phyloP scores from a whole-genome alignment of 1,284 basidiomycete genomes.

The Ganoderma leucocontextum region DNA sequence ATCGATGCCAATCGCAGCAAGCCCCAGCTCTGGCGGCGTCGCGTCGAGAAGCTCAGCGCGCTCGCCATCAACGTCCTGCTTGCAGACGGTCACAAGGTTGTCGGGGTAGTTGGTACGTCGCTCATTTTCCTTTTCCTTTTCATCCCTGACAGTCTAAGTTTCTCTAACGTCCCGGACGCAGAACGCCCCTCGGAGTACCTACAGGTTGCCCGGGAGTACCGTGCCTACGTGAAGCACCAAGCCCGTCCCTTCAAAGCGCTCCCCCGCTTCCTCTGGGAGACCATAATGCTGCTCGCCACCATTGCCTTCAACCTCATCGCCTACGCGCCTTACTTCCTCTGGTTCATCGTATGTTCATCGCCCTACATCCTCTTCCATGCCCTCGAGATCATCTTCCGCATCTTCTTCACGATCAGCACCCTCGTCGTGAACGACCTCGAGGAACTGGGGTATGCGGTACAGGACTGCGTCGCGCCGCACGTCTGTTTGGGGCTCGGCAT shows the following conservation, averaged over 20 bases:
- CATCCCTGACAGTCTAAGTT: neutral
- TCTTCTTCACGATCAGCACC: neutral
- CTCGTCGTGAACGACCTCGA: neutral
- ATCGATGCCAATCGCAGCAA: conserved; percentile 13
- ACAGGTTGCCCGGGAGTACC: conserved; percentile 16
- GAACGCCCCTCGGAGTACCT: conserved; percentile 19
- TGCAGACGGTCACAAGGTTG: conserved; percentile 12
- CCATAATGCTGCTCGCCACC: conserved; percentile 22
- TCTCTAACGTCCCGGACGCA: neutral
- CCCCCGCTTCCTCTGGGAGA: neutral
- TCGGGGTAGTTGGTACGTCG: conserved; percentile 24
- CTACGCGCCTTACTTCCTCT: neutral
- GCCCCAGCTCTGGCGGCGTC: conserved; percentile 7
- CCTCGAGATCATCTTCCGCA: neutral
- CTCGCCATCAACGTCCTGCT: conserved; percentile 20
- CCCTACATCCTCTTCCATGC: conserved; percentile 5
- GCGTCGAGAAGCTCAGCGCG: conserved; percentile 18
- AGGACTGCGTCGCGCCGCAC: neutral
- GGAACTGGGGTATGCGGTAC: neutral
- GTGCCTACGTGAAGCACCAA: conserved; percentile 3
- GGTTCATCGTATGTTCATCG: neutral
- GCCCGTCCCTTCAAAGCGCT: neutral
- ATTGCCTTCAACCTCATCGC: neutral
- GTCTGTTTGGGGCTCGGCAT: neutral
- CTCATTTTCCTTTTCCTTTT: too few relatives aligned